Evolutionary conservation across 352 stramenopile species (phyloP).

Genomic region (Pythium grandisporangium): DNA sequence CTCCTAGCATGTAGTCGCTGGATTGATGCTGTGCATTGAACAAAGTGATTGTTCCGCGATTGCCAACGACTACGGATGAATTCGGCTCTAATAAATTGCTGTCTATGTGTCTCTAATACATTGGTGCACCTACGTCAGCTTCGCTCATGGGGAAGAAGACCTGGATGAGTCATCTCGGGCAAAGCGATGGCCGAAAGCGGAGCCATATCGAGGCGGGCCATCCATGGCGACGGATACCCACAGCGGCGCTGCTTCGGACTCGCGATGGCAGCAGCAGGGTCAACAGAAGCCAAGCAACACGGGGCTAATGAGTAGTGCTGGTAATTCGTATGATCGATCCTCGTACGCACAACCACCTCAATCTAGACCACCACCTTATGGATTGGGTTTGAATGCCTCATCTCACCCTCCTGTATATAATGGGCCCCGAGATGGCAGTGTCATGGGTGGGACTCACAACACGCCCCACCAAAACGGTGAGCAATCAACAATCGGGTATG

Average conservation of each 20-base stretch:
- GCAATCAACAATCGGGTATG: too few species aligned
- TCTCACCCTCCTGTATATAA: slow-evolving; percentile 40
- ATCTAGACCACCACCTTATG: slow-evolving; percentile 46
- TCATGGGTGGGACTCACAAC: too few species aligned
- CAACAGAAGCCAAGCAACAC: too few species aligned
- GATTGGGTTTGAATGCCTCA: slow-evolving; percentile 18
- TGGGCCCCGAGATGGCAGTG: slow-evolving; percentile 50
- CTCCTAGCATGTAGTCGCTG: too few species aligned
- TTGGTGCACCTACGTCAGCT: slow-evolving; percentile 36
- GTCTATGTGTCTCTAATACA: slow-evolving; percentile 12
- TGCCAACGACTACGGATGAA: too few species aligned
- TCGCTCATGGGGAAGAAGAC: slow-evolving; percentile 74
- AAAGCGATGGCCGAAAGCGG: slow-evolving; percentile 5
- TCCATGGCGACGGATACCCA: too few species aligned
- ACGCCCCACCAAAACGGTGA: slow-evolving; percentile 23
- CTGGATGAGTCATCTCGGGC: slow-evolving; percentile 17
- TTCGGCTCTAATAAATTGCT: slow-evolving; percentile 13
- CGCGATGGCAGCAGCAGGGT: not conserved
- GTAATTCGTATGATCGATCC: slow-evolving; percentile 18
- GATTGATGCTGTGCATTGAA: too few species aligned
- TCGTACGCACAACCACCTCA: slow-evolving; percentile 10
- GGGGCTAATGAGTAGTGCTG: too few species aligned
- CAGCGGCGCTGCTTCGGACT: slow-evolving; percentile 3
- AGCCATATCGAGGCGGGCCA: too few species aligned
- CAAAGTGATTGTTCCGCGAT: too few species aligned